Evolutionary conservation across 306 rosid genomes (phyloP), one percentile per base, ranked within the genome.

Genomic region (Fragaria ananassa): DNA sequence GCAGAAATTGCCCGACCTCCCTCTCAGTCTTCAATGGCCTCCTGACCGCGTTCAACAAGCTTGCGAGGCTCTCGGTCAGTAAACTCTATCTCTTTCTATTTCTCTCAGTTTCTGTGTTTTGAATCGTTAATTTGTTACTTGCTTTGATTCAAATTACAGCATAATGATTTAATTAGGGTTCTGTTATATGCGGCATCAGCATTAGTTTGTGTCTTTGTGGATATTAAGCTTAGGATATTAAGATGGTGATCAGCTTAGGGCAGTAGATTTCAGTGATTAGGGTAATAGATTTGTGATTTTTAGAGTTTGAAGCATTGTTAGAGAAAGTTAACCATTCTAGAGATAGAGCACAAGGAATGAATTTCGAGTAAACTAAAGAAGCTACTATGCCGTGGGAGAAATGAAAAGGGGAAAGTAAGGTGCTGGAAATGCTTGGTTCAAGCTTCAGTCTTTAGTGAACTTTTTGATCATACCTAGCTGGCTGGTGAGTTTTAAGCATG

Each of bases 21-120:
- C 98, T 75, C 88, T 89, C 83, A 81, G 86, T 77, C 87, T 91
- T 56, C 90, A 85, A 45, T 96, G 98, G 98, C 88, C 92, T 21
- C 54, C 90, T 54, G 56, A 91, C 70, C 93, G 91, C 67, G 97
- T 92, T 82, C 86, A 74, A 39, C 82, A 93, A 81, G 98, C 99
- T 75, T 92, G 97, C 86, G 89, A 91, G 88, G 88, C 89, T 42
- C 86, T 96, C n/a, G 97, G 98, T 95, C 63, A 77, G 90, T 83
- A 70, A 5, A 71, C 23, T 66, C 63, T 57, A 44, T 73, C 42
- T 85, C 21, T 70, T 19, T 66, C 62, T 56, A 58, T 51, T 44
- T 75, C 42, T 85, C 15, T 61, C 57, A 25, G 42, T 53, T 51
- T 71, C n/a, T 11, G 39, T 72, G 6, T 11, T 10, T 0, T 41